These are phyloP conservation scores for Tulasnella sp. DNA, from an alignment of 768 basidiomycete genomes.

Conservation along the genomic window DNA sequence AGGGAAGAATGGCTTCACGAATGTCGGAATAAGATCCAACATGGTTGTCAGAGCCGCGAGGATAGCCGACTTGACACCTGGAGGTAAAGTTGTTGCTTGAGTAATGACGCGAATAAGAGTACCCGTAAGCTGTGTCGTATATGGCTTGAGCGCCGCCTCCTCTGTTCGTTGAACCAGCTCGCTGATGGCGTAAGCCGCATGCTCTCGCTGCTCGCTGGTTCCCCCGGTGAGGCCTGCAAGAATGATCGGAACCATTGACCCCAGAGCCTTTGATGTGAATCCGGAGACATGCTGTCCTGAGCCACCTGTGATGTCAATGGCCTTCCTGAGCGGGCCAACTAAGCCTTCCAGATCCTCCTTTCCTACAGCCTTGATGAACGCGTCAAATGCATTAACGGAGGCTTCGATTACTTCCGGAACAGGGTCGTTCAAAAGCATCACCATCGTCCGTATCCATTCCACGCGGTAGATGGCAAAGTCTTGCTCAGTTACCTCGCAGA, in stretches of 20 bases:
- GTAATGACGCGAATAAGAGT: slow-evolving; percentile 94
- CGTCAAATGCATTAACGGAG: slow-evolving; percentile 78
- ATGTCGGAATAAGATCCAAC: slow-evolving; percentile 77
- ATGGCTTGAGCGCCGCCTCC: slow-evolving; percentile 85
- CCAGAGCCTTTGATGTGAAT: slow-evolving; percentile 79
- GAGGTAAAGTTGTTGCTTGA: slow-evolving; percentile 82
- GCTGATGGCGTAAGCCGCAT: slow-evolving; percentile 94
- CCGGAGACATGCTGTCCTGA: slow-evolving; percentile 78
- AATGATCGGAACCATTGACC: slow-evolving; percentile 79
- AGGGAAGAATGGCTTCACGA: slow-evolving; percentile 98
- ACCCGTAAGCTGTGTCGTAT: slow-evolving; percentile 91
- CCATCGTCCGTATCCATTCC: slow-evolving; percentile 90
- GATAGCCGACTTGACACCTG: slow-evolving; percentile 89
- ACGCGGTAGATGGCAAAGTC: slow-evolving; percentile 82
- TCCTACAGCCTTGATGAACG: slow-evolving; percentile 81
- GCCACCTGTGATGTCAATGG: slow-evolving; percentile 78
- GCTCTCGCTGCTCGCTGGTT: slow-evolving; percentile 91
- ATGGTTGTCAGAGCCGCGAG: slow-evolving; percentile 80
- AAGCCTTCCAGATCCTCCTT: slow-evolving; percentile 92
- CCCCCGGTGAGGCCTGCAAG: slow-evolving; percentile 91
- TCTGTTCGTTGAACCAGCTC: slow-evolving; percentile 88
- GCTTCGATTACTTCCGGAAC: slow-evolving; percentile 55
- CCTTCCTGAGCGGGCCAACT: slow-evolving; percentile 82
- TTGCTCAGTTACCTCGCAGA: slow-evolving; percentile 78
- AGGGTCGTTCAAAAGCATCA: slow-evolving; percentile 76